Conservation (phyloP, 2,329 filamentous ascomycete genomes). For the Cladosporium colombiae region DNA sequence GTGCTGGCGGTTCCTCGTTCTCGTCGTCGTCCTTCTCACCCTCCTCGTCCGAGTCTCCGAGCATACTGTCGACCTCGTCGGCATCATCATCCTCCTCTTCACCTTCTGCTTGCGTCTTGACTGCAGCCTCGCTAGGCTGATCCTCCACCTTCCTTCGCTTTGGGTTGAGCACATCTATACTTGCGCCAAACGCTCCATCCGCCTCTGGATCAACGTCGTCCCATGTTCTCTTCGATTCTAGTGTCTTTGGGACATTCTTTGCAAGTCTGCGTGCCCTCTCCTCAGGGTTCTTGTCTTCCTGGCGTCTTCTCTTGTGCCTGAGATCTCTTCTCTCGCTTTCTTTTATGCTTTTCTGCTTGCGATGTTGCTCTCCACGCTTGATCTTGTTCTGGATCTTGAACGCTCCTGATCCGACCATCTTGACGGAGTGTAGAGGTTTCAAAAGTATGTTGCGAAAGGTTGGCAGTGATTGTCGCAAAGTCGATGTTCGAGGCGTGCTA, state of each 20-base stretch:
- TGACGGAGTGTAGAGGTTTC: background rate
- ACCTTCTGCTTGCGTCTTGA: slow-evolving; percentile 38
- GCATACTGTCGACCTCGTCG: slow-evolving; percentile 75
- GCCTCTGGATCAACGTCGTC: slow-evolving; percentile 57
- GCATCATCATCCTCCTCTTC: slow-evolving; percentile 52
- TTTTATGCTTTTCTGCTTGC: slow-evolving; percentile 75
- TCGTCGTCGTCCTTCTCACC: slow-evolving; percentile 49
- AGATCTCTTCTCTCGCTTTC: slow-evolving; percentile 74
- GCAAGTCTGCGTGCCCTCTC: slow-evolving; percentile 72
- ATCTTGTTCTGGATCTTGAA: slow-evolving; percentile 58
- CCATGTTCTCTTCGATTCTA: slow-evolving; percentile 89
- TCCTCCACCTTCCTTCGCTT: slow-evolving; percentile 47
- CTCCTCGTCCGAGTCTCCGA: slow-evolving; percentile 61
- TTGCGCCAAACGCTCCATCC: slow-evolving; percentile 41
- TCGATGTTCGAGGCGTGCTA: background rate
- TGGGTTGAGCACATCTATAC: slow-evolving; percentile 48
- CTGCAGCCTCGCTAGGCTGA: slow-evolving; percentile 23
- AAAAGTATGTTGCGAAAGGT: background rate
- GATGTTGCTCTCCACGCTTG: slow-evolving; percentile 73
- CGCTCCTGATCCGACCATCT: slow-evolving; percentile 25
- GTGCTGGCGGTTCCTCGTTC: slow-evolving; percentile 27
- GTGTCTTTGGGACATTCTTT: slow-evolving; percentile 75
- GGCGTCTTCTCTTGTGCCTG: slow-evolving; percentile 76
- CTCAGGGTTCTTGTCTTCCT: slow-evolving; percentile 80
- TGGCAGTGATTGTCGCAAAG: slow-evolving; percentile 15